Evolutionary conservation across 345 rosid species (phyloP).

Genomic region (Ceriops tagal): DNA sequence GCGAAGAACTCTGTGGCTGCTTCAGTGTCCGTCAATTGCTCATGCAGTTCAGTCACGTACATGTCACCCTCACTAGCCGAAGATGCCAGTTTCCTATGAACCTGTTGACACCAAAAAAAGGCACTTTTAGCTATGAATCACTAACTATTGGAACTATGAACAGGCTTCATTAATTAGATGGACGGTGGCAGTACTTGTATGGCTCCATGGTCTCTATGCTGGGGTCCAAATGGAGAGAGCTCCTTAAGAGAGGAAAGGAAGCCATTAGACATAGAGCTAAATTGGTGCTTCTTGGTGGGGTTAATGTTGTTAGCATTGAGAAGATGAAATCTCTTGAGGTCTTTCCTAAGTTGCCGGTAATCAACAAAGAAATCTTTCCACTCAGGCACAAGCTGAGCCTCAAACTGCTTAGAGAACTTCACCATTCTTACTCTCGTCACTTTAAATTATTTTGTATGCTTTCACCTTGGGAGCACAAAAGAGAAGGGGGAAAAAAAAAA

Average conservation of each 20-base stretch:
- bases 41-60: slow-evolving; percentile 82
- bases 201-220: slow-evolving; percentile 47
- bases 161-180: no score
- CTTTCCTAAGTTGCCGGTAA: slow-evolving; percentile 84
- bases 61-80: slow-evolving; percentile 56
- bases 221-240: slow-evolving; percentile 42
- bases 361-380: slow-evolving; percentile 98
- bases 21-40: slow-evolving; percentile 71
- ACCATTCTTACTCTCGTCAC: slow-evolving; percentile 43
- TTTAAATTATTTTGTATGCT: neutral
- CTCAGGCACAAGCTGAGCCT: slow-evolving; percentile 93
- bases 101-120: slow-evolving; percentile 36
- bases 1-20: slow-evolving; percentile 73
- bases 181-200: slow-evolving; percentile 54
- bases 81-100: slow-evolving; percentile 70
- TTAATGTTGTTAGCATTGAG: slow-evolving; percentile 20
- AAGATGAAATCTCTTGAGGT: slow-evolving; percentile 58
- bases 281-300: slow-evolving; percentile 6
- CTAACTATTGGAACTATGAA: no score
- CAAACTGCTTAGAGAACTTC: slow-evolving; percentile 82
- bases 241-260: slow-evolving; percentile 47
- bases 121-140: neutral
- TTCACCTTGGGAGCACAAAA: neutral
- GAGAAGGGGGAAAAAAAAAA: neutral
- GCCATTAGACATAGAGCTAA: slow-evolving; percentile 22